Percentiles rank a stretch among this genome's conserved stretches.
Conservation (phyloP, 352 stramenopile genomes). For the Globisporangium paroecandrum region DNA sequence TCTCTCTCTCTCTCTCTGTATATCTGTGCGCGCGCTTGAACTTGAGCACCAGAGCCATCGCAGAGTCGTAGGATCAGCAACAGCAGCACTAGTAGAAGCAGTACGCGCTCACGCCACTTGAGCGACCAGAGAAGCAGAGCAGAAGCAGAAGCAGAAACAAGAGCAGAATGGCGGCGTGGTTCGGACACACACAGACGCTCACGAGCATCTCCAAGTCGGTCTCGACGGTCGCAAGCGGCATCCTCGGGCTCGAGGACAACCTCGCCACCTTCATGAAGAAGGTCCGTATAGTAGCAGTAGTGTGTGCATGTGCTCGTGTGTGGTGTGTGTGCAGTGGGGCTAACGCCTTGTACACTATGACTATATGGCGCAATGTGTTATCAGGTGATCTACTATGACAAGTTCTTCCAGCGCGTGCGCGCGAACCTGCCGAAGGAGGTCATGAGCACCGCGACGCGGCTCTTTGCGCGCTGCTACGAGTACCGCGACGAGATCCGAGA, state of each 20-base stretch:
- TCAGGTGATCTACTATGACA: constrained; percentile 82
- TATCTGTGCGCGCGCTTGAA: too few species aligned
- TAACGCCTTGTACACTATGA: background rate
- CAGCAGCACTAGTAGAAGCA: too few species aligned
- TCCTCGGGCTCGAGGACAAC: constrained; percentile 72
- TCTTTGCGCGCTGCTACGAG: constrained; percentile 80
- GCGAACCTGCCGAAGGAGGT: constrained; percentile 62
- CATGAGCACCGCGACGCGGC: constrained; percentile 39
- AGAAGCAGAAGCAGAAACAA: background rate
- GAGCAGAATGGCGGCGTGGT: constrained; percentile 58
- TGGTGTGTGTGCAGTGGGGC: background rate
- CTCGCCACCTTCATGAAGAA: constrained; percentile 87
- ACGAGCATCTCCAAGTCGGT: constrained; percentile 86
- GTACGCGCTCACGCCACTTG: too few species aligned
- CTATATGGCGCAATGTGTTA: background rate
- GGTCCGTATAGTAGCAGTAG: constrained; percentile 17
- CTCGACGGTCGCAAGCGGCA: constrained; percentile 56
- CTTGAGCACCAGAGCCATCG: too few species aligned
- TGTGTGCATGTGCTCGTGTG: background rate
- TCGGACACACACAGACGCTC: constrained; percentile 81
- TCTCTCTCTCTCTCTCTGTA: too few species aligned
- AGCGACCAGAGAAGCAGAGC: background rate
- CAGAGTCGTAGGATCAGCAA: too few species aligned
- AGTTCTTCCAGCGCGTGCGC: constrained; percentile 73
- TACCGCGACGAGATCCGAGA: constrained; percentile 81